Percentiles rank a stretch among this genome's conserved stretches.
phyloP scores from a whole-genome alignment of 257 asterid genomes.

The Solanum acaule region DNA sequence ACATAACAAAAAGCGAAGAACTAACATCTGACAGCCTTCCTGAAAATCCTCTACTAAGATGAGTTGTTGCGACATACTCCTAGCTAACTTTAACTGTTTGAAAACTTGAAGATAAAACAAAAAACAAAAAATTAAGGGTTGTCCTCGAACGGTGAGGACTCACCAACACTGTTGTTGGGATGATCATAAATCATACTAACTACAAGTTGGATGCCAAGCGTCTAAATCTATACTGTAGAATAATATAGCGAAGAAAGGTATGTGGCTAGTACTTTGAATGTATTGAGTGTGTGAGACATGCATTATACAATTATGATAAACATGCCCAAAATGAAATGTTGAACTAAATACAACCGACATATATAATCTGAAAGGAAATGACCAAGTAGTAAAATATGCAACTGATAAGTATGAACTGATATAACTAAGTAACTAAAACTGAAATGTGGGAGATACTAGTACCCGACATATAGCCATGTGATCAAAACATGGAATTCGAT shows the following conservation, averaged over 20 bases:
- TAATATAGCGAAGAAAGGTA: not conserved
- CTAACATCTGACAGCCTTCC: not conserved
- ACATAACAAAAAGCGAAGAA: not conserved
- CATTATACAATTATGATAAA: not conserved
- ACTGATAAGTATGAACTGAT: not conserved
- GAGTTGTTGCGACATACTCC: not conserved
- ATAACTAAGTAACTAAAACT: no score
- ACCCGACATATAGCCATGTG: not conserved
- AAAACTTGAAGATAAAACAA: not conserved
- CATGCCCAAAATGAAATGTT: not conserved
- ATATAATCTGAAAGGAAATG: no score
- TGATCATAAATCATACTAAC: no score
- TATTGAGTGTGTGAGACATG: not conserved
- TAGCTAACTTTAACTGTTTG: not conserved
- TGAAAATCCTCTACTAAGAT: no score
- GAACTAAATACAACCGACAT: not conserved
- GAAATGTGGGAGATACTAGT: no score
- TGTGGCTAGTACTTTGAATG: not conserved
- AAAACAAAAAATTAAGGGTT: not conserved
- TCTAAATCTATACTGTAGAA: not conserved
- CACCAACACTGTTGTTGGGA: not conserved
- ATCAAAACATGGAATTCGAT: not conserved
- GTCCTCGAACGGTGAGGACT: not conserved
- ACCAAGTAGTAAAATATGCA: not conserved
- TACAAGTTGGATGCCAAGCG: not conserved